Conservation (phyloP, 768 basidiomycete species). For the Calocybe cyanea region DNA sequence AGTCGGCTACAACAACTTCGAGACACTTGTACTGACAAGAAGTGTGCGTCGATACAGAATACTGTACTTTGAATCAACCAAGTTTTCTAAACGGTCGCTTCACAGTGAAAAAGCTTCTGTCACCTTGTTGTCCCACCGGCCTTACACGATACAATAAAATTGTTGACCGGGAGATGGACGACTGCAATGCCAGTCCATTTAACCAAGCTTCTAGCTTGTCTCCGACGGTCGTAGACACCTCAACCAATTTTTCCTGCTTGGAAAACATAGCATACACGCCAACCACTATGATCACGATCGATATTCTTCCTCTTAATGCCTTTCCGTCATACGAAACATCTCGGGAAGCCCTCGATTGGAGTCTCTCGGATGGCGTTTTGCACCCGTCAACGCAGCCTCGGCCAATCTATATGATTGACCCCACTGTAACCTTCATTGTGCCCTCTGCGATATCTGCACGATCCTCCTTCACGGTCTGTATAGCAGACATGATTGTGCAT, state of each 20-base stretch:
- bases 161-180: conserved; percentile 21
- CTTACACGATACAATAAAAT: conserved; percentile 11
- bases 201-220: conserved; percentile 38
- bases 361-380: conserved; percentile 18
- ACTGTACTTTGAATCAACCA: conserved; percentile 8
- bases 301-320: conserved; percentile 35
- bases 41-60: conserved; percentile 38
- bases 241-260: conserved; percentile 25
- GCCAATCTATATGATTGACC: conserved; percentile 56
- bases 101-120: conserved; percentile 43
- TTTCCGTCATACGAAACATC: conserved; percentile 1
- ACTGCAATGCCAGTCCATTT: conserved; percentile 30
- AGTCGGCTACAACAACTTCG: conserved; percentile 72
- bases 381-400: conserved; percentile 46
- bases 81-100: too few species aligned
- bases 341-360: conserved; percentile 8
- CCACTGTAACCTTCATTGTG: conserved; percentile 61
- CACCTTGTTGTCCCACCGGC: conserved; percentile 27
- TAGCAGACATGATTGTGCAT: conserved; percentile 45
- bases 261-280: conserved; percentile 18
- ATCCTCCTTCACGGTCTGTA: conserved; percentile 53
- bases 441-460: conserved; percentile 42
- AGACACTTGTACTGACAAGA: conserved; percentile 64
- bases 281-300: conserved; percentile 42
- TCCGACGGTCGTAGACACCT: conserved; percentile 34